Percentiles rank a stretch among this genome's conserved stretches.
These are phyloP conservation scores for Diaporthe caulivora DNA, from an alignment of 2,329 filamentous ascomycete genomes.

Conservation along the genomic window DNA sequence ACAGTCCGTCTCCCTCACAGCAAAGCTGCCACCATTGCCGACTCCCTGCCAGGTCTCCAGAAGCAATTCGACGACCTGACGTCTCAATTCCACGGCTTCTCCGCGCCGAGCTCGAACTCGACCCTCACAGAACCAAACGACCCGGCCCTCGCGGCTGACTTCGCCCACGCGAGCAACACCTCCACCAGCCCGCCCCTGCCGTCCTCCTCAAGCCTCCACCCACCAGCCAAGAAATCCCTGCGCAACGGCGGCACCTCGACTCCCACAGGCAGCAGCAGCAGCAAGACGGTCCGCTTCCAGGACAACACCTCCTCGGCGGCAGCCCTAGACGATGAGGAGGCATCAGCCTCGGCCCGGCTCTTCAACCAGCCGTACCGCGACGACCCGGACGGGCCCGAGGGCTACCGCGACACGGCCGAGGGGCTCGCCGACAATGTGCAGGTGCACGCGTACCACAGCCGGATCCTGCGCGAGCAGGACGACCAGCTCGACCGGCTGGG, in stretches of 20 bases:
- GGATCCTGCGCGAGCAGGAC: slow-evolving; percentile 89
- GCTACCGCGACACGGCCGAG: slow-evolving; percentile 71
- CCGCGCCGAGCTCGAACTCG: slow-evolving; percentile 60
- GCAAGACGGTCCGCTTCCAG: slow-evolving; percentile 89
- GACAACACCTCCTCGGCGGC: slow-evolving; percentile 62
- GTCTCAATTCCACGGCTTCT: slow-evolving; percentile 81
- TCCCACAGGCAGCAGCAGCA: slow-evolving; percentile 55
- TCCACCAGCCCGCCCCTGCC: slow-evolving; percentile 57
- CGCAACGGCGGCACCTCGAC: slow-evolving; percentile 49
- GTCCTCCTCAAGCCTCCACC: slow-evolving; percentile 48
- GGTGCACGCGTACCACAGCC: slow-evolving; percentile 85
- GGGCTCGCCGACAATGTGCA: slow-evolving; percentile 79
- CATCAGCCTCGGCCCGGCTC: slow-evolving; percentile 66
- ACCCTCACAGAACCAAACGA: slow-evolving; percentile 74
- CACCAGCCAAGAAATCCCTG: slow-evolving; percentile 42
- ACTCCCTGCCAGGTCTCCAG: slow-evolving; percentile 77
- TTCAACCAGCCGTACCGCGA: slow-evolving; percentile 75
- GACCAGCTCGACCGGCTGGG: slow-evolving; percentile 90
- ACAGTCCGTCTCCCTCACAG: slow-evolving; percentile 56
- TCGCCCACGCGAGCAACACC: slow-evolving; percentile 67
- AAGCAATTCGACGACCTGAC: slow-evolving; percentile 82
- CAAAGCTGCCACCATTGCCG: slow-evolving; percentile 65
- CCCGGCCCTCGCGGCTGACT: slow-evolving; percentile 71
- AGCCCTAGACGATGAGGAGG: slow-evolving; percentile 63
- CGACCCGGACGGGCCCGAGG: slow-evolving; percentile 68